These are phyloP conservation scores for Cryptosporidium muris DNA, from an alignment of 169 alveolate species.

Conservation along the genomic window DNA sequence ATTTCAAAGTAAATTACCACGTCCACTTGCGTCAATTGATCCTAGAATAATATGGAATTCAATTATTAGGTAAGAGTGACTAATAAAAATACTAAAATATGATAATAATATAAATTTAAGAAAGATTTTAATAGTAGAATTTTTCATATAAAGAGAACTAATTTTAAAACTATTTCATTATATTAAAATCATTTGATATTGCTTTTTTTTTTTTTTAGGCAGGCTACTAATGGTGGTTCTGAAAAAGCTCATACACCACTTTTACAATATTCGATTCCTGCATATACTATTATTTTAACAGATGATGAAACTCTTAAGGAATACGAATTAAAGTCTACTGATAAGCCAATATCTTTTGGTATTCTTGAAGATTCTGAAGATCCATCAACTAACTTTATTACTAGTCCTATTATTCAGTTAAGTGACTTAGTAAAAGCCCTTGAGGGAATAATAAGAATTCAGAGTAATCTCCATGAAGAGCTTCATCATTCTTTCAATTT, in stretches of 20 bases:
- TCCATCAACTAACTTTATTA: slow-evolving; percentile 4
- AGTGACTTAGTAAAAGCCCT: slow-evolving; percentile 13
- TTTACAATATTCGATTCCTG: slow-evolving; percentile 15
- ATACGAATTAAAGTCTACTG: neutral
- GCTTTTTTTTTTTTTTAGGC: slow-evolving; percentile 2
- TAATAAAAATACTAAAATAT: no score
- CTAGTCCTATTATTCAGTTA: slow-evolving; percentile 19
- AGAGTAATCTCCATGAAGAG: slow-evolving; percentile 65
- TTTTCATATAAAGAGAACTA: no score
- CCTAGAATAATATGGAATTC: slow-evolving; percentile 58
- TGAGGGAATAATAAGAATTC: slow-evolving; percentile 50
- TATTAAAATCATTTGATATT: neutral
- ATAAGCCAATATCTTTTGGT: neutral
- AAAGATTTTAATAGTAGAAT: neutral
- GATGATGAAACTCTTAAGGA: slow-evolving; percentile 4
- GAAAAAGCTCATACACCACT: slow-evolving; percentile 39
- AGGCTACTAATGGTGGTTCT: slow-evolving; percentile 48
- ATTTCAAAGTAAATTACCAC: slow-evolving; percentile 11
- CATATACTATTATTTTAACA: slow-evolving; percentile 29
- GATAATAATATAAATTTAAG: neutral
- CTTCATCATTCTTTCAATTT: slow-evolving; percentile 21
- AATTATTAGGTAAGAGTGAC: slow-evolving; percentile 38
- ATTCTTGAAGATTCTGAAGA: neutral
- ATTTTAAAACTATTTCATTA: no score
- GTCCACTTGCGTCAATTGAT: slow-evolving; percentile 33